Percentiles rank a stretch among this genome's conserved stretches.
Evolutionary conservation across 1,284 basidiomycete genomes (phyloP).

Genomic region (Mycena citricolor): DNA sequence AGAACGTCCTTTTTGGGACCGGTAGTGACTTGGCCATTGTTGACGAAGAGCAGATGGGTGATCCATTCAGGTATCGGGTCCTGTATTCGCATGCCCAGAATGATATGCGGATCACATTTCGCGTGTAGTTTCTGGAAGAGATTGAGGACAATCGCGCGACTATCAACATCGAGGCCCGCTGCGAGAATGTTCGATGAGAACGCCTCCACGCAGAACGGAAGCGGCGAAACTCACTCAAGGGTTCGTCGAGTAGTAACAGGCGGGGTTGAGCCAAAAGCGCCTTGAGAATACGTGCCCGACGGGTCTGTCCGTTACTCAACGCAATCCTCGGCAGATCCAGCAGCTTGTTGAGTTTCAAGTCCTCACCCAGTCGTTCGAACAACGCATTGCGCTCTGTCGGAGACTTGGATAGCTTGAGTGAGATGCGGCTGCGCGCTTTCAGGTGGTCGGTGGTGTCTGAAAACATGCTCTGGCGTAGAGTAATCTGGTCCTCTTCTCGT

Average conservation of each 20-base stretch:
- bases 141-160: constrained; percentile 54
- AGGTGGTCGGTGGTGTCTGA: constrained; percentile 44
- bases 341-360: constrained; percentile 57
- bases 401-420: constrained; percentile 23
- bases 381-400: constrained; percentile 27
- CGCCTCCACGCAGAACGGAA: constrained; percentile 14
- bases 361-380: constrained; percentile 51
- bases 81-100: constrained; percentile 80
- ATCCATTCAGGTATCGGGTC: constrained; percentile 85
- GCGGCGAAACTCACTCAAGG: constrained; percentile 56
- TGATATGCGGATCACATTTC: constrained; percentile 54
- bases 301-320: constrained; percentile 89
- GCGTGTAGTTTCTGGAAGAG: constrained; percentile 63
- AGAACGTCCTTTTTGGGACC: constrained; percentile 46
- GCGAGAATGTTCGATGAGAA: not conserved
- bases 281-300: constrained; percentile 81
- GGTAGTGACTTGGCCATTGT: constrained; percentile 44
- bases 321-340: constrained; percentile 83
- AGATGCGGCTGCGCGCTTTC: constrained; percentile 25
- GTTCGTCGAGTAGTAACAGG: constrained; percentile 83
- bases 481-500: constrained; percentile 77
- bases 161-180: constrained; percentile 75
- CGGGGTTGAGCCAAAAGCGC: constrained; percentile 73
- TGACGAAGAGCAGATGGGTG: constrained; percentile 70
- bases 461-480: constrained; percentile 70